These are phyloP conservation scores for Gynandropsis gynandra DNA, from an alignment of 345 rosid genomes.

Conservation along the genomic window DNA sequence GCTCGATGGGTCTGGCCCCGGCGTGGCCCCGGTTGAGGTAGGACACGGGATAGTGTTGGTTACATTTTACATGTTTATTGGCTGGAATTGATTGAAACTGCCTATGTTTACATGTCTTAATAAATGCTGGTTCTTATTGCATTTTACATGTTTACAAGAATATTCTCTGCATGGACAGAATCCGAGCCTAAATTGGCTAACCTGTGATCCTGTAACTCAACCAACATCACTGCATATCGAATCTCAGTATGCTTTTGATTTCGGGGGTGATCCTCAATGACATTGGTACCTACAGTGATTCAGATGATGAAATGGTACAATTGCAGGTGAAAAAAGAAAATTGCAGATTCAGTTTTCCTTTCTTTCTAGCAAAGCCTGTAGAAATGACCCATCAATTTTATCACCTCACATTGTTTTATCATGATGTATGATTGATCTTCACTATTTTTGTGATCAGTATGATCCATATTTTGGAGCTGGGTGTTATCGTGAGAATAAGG, in stretches of 20 bases:
- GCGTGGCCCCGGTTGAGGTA: slow-evolving; percentile 38
- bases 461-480: too few relatives aligned
- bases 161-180: slow-evolving; percentile 19
- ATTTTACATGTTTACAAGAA: slow-evolving; percentile 17
- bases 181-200: slow-evolving; percentile 21
- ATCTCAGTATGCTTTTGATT: slow-evolving; percentile 53
- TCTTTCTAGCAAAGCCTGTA: too few relatives aligned
- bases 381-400: too few relatives aligned
- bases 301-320: slow-evolving; percentile 28
- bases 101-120: not conserved
- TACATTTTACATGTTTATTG: too few relatives aligned
- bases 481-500: slow-evolving; percentile 19
- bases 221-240: slow-evolving; percentile 27
- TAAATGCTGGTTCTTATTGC: not conserved
- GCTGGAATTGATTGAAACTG: too few relatives aligned
- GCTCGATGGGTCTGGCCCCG: slow-evolving; percentile 59
- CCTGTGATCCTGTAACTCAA: slow-evolving; percentile 31
- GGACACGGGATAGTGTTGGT: slow-evolving; percentile 15
- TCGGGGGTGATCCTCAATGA: slow-evolving; percentile 37
- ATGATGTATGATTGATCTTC: too few relatives aligned
- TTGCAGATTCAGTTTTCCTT: too few relatives aligned
- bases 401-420: too few relatives aligned
- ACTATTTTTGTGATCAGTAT: too few relatives aligned
- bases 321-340: slow-evolving; percentile 38
- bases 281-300: slow-evolving; percentile 12